Evolutionary conservation across 2,329 filamentous ascomycete species (phyloP), one percentile per base, ranked within the genome.

Genomic region (Xylaria sp.): DNA sequence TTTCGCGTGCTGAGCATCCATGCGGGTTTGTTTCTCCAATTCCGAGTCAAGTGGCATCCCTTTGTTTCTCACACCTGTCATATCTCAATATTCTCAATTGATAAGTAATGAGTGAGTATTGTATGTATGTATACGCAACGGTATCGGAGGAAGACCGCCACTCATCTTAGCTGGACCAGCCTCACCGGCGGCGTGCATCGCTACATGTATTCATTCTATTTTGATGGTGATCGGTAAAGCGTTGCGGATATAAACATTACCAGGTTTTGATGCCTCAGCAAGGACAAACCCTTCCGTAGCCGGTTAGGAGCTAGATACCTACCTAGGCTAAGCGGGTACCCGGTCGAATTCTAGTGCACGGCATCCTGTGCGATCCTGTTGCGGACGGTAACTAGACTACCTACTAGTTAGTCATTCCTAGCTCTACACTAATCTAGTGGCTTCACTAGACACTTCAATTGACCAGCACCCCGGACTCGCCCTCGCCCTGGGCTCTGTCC

Each of bases 391-490:
- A n/a, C n/a, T n/a, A n/a, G n/a, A n/a, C n/a, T n/a, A n/a, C n/a
- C 14, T 50, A 50, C 19, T 51, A n/a, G n/a, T n/a, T n/a, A n/a
- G n/a, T n/a, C n/a, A 51, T 51, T 14, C 48, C 48, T 47, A 21
- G 58, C 48, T 62, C 59, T 34, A 56, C 14, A 47, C 39, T 63
- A 47, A 48, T 47, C 14, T 61, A 67, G 60, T 56, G 32, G 45
- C 34, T 14, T 47, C 57, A 65, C 56, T 65, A 65, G 48, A 53
- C 34, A n/a, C 5, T 42, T 36, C n/a, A 42, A 47, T 21, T 34
- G 36, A 39, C 34, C 51, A 58, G 19, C 32, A 65, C 51, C 65
- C 65, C n/a, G 51, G 61, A 24, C 42, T 64, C 60, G 24, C 24
- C 21, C 36, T 17, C 48, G 59, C 56, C 42, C 6, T 19, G 54